Base-by-base conservation (phyloP, 805 yeast genomes). In the Suhomyces faveliae region DNA sequence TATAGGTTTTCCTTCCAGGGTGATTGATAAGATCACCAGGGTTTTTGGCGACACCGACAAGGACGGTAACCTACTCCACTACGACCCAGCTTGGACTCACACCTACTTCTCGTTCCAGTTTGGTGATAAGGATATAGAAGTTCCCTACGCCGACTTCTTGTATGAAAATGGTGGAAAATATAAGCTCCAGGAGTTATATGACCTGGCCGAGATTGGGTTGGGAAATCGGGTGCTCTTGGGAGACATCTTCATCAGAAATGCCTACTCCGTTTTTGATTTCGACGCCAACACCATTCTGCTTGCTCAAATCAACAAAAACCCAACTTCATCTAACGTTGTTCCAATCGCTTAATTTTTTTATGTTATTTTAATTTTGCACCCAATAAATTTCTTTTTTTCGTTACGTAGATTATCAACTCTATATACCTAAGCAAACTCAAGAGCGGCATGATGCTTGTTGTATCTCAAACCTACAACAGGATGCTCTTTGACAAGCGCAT, bases 251-350 rank as follows among this genome's bases (percentile, higher is more conserved):
- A 66, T 87, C 53, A 72, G 87, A 46, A 75, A 78, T 49, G 83
- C 84, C 2, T 85, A 84, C 61, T 73, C 81, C 20, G 87, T 83
- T 12, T 83, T 77, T 62, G 85, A 86, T 61, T 65, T 83, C 43
- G 87, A 81, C 24, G 76, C 76, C 56, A 64, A 65, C 40, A 73
- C 78, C 56, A 68, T 85, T 37, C 79, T 86, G 3, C 55, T 85
- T 11, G 62, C 71, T 10, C 68, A 59, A 45, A 64, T 53, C 6
- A 10, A 7, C 27, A 6, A 24, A 7, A 7, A 6, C 10, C 10
- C 27, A 7, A 24, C 6, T 10, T 10, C 27, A 24, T 10, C 27
- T 7, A 24, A 24, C 10, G 10, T 24, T 10, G 10, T 10, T 7
- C 27, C 27, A 24, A 24, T 24, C n/a, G n/a, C n/a, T n/a, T n/a